These are phyloP conservation scores for Diaporthe velutina DNA, from an alignment of 2,329 filamentous ascomycete species.

Conservation along the genomic window DNA sequence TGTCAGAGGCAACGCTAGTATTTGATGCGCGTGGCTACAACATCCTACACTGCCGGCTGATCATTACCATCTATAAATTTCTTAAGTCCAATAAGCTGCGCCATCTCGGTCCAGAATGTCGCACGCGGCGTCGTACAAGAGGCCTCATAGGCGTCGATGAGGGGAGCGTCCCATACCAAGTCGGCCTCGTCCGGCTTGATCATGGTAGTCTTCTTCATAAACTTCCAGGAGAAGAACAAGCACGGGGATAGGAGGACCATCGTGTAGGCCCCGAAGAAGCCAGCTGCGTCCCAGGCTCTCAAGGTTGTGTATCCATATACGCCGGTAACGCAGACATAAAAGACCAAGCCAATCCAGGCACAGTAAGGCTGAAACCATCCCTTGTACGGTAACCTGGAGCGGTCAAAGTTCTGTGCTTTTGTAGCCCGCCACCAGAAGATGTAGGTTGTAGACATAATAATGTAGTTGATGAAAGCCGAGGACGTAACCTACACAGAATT, in stretches of 20 bases:
- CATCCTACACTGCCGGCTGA: too few relatives aligned
- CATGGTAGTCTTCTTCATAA: slow-evolving; percentile 69
- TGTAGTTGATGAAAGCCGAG: slow-evolving; percentile 71
- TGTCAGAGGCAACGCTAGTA: too few relatives aligned
- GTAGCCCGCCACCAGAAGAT: slow-evolving; percentile 34
- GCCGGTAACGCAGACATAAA: slow-evolving; percentile 58
- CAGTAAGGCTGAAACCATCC: slow-evolving; percentile 71
- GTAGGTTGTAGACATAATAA: slow-evolving; percentile 52
- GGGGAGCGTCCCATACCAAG: slow-evolving; percentile 70
- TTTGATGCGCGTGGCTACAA: too few relatives aligned
- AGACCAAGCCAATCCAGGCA: slow-evolving; percentile 58
- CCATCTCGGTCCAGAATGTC: too few relatives aligned
- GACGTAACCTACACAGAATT: too few relatives aligned
- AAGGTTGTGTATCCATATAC: slow-evolving; percentile 61
- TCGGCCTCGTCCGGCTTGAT: slow-evolving; percentile 68
- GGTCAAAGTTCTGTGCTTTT: slow-evolving; percentile 44
- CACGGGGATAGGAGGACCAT: slow-evolving; percentile 66
- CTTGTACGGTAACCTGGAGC: slow-evolving; percentile 66
- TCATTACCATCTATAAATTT: too few relatives aligned
- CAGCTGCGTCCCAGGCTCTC: too few relatives aligned
- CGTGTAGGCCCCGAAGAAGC: slow-evolving; percentile 62
- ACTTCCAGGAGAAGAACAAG: slow-evolving; percentile 73
- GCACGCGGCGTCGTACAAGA: too few relatives aligned
- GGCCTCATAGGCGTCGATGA: slow-evolving; percentile 62
- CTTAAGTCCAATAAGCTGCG: too few relatives aligned